A percentile compares a stretch with the other conserved stretches of the same genome.
phyloP scores from a whole-genome alignment of 2,329 filamentous ascomycete genomes.

The Exophiala mesophila region DNA sequence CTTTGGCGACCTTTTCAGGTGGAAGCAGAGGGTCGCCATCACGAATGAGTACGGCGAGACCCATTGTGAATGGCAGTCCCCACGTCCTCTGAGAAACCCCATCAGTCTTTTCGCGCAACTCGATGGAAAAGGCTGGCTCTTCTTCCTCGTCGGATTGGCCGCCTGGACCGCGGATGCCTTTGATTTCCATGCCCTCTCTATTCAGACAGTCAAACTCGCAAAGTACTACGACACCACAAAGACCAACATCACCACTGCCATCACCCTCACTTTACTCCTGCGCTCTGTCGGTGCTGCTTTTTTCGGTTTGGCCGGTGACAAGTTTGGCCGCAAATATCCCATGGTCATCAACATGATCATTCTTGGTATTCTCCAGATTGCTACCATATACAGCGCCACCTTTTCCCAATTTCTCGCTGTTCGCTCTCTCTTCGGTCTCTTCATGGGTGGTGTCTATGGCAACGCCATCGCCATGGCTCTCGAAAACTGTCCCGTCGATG shows the following conservation, averaged over 20 bases:
- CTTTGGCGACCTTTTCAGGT: constrained; percentile 62
- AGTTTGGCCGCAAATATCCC: constrained; percentile 76
- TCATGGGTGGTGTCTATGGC: constrained; percentile 78
- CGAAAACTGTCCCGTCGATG: constrained; percentile 65
- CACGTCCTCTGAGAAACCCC: constrained; percentile 64
- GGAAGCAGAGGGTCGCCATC: constrained; percentile 68
- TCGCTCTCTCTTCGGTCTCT: constrained; percentile 66
- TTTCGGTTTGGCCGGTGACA: constrained; percentile 74
- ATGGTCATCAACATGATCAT: constrained; percentile 77
- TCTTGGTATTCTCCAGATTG: constrained; percentile 65
- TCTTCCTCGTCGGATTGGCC: constrained; percentile 67
- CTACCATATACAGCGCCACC: constrained; percentile 69
- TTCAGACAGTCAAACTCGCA: constrained; percentile 69
- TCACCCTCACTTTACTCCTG: constrained; percentile 69
- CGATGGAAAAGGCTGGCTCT: constrained; percentile 63
- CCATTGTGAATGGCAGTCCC: constrained; percentile 62
- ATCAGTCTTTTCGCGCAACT: constrained; percentile 63
- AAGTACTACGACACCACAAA: constrained; percentile 55
- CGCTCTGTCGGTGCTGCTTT: constrained; percentile 68
- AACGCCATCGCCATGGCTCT: constrained; percentile 74
- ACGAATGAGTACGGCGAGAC: constrained; percentile 61
- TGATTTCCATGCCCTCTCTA: constrained; percentile 75
- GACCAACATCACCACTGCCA: constrained; percentile 68
- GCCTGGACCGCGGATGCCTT: constrained; percentile 81
- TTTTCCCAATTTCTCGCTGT: constrained; percentile 73